A percentile compares a stretch with the other conserved stretches of the same genome.
phyloP scores from a whole-genome alignment of 2,329 filamentous ascomycete species.

The Tolypocladium tropicale region DNA sequence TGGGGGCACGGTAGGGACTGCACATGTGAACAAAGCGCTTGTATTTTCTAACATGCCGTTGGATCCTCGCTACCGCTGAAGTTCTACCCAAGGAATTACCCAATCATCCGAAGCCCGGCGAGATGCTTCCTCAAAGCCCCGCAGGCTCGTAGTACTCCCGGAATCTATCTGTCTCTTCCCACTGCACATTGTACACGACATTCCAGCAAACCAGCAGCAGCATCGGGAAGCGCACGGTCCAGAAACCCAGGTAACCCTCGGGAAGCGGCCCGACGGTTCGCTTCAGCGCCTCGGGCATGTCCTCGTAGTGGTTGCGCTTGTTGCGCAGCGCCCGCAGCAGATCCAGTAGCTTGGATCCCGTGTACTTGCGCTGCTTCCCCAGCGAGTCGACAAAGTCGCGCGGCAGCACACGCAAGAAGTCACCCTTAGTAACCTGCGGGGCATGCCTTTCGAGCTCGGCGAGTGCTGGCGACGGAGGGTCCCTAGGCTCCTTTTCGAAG shows the following conservation, averaged over 20 bases:
- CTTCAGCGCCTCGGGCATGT: conserved; percentile 76
- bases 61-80: too few relatives aligned
- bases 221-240: conserved; percentile 69
- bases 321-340: conserved; percentile 82
- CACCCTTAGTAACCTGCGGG: conserved; percentile 46
- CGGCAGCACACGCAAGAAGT: conserved; percentile 71
- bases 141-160: conserved; percentile 57
- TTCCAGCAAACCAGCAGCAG: conserved; percentile 71
- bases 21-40: too few relatives aligned
- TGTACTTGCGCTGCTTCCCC: conserved; percentile 93
- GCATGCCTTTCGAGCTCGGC: conserved; percentile 46
- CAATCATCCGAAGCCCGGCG: not conserved
- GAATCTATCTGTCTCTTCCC: conserved; percentile 57
- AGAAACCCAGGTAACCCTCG: conserved; percentile 75
- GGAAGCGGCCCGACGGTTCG: conserved; percentile 60
- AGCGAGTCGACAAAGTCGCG: conserved; percentile 79
- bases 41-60: not conserved
- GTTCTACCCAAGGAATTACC: not conserved
- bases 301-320: conserved; percentile 96
- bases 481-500: conserved; percentile 84
- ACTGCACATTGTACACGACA: conserved; percentile 55
- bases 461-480: conserved; percentile 65
- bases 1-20: too few relatives aligned
- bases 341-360: conserved; percentile 72
- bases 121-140: conserved; percentile 14